Evolutionary conservation across 2,329 filamentous ascomycete species (phyloP).

Genomic region (Aspergillus sp.): DNA sequence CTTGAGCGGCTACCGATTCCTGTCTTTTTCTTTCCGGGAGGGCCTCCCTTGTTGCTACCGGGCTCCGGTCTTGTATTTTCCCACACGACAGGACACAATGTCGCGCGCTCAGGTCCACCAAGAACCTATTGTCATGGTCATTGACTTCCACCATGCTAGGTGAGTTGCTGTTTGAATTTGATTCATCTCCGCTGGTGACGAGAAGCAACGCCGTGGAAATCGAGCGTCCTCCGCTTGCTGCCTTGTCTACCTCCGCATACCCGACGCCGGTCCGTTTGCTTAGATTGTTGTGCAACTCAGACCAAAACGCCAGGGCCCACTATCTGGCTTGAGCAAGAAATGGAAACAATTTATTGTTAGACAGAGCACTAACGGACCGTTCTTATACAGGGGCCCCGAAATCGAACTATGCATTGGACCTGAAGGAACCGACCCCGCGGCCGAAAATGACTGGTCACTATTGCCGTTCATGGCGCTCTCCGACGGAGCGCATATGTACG

Average conservation of each 20-base stretch:
- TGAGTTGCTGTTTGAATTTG: conserved; percentile 24
- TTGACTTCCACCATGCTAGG: conserved; percentile 78
- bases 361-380: background rate
- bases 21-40: conserved; percentile 8
- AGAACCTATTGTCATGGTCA: conserved; percentile 70
- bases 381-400: conserved; percentile 69
- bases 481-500: conserved; percentile 90
- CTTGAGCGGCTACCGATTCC: conserved; percentile 4
- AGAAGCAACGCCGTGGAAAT: background rate
- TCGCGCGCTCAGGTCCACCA: conserved; percentile 48
- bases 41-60: conserved; percentile 9
- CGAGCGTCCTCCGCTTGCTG: background rate
- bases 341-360: background rate
- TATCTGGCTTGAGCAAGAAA: background rate
- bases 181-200: background rate
- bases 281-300: background rate
- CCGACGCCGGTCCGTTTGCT: background rate
- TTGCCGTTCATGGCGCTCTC: conserved; percentile 96
- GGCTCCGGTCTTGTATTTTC: conserved; percentile 9
- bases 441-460: conserved; percentile 83
- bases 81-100: conserved; percentile 23
- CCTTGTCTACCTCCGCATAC: background rate
- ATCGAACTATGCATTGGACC: conserved; percentile 88
- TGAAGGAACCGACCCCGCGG: conserved; percentile 74
- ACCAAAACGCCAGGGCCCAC: background rate